Percentiles rank a stretch among this genome's conserved stretches.
Evolutionary conservation across 192 early-diverging fungal genomes (phyloP).

Genomic region (Oehlia diaphana): DNA sequence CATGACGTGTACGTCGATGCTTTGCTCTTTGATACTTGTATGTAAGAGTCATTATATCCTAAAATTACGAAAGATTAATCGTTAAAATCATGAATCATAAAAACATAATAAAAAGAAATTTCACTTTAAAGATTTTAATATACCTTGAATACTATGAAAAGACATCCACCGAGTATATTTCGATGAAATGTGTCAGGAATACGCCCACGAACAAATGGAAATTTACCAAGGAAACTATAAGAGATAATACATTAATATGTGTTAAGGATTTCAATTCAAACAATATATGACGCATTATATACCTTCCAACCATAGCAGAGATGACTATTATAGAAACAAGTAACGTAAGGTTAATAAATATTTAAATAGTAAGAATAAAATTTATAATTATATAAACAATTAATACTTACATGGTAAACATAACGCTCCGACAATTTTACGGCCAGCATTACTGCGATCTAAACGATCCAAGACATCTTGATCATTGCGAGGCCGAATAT

Average conservation of each 20-base stretch:
- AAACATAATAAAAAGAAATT: not conserved
- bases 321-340: constrained; percentile 37
- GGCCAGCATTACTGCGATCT: constrained; percentile 53
- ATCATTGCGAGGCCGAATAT: constrained; percentile 16
- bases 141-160: constrained; percentile 58
- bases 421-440: constrained; percentile 64
- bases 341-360: not conserved
- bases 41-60: constrained; percentile 30
- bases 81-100: not conserved
- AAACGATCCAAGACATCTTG: constrained; percentile 58
- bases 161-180: constrained; percentile 54
- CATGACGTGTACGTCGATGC: constrained; percentile 24
- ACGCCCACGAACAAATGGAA: constrained; percentile 48
- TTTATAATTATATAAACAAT: not conserved
- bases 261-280: not conserved
- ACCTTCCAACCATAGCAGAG: constrained; percentile 64
- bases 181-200: constrained; percentile 55
- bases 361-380: not conserved
- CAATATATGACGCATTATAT: not conserved
- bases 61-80: not conserved
- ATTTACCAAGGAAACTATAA: constrained; percentile 42
- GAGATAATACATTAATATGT: not conserved
- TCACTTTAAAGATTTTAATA: not conserved
- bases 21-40: constrained; percentile 29
- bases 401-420: constrained; percentile 49